Evolutionary conservation across 2,329 filamentous ascomycete genomes (phyloP).

Genomic region (Colletotrichum liaoningense): DNA sequence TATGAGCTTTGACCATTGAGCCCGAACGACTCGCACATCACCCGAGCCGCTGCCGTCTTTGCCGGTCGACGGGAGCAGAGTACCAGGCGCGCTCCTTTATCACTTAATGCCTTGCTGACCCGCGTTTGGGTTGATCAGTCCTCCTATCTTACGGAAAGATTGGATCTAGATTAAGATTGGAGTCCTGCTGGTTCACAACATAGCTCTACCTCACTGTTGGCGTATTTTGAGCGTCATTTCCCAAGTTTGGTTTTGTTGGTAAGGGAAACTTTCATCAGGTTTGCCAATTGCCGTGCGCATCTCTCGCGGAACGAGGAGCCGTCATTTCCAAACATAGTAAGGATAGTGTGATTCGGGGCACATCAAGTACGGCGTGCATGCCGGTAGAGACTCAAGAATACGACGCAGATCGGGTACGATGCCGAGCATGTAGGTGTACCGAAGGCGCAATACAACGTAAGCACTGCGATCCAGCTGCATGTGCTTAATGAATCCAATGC

Average conservation of each 20-base stretch:
- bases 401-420: neutral
- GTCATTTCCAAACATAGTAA: neutral
- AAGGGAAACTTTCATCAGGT: no score
- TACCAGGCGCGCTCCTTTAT: neutral
- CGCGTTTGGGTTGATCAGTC: neutral
- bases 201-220: no score
- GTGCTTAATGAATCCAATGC: neutral
- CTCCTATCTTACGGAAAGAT: neutral
- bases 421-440: neutral
- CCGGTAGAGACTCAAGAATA: neutral
- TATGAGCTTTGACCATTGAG: neutral
- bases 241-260: no score
- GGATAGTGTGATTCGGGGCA: no score
- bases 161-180: neutral
- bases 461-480: neutral
- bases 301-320: neutral
- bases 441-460: neutral
- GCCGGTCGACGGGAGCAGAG: neutral
- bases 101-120: neutral
- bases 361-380: neutral
- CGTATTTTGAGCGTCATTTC: no score
- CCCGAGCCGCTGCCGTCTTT: neutral
- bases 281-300: no score
- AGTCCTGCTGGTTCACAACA: neutral
- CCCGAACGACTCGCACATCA: neutral